Evolutionary conservation across 345 rosid genomes (phyloP).

Genomic region (Eucalyptus brandiana): DNA sequence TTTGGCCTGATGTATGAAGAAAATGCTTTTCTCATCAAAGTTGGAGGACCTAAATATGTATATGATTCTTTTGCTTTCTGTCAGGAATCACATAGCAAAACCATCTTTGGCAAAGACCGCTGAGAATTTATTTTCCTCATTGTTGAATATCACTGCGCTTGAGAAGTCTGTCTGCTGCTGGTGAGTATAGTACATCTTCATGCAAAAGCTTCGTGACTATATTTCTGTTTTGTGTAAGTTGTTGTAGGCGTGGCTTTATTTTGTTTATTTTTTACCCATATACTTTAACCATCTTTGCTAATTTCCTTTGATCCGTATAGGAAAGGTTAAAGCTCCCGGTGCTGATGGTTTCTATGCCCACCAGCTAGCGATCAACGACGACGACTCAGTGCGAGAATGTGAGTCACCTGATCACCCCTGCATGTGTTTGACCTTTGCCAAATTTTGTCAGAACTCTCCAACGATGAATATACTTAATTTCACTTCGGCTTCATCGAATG

Average conservation of each 20-base stretch:
- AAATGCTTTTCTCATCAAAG: not conserved
- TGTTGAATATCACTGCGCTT: conserved; percentile 56
- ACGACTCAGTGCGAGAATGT: not conserved
- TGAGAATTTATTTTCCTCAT: conserved; percentile 74
- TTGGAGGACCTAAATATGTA: not conserved
- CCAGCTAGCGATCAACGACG: not conserved
- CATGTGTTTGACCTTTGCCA: too few relatives aligned
- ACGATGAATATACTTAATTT: too few relatives aligned
- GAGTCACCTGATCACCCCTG: too few relatives aligned
- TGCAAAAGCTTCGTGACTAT: conserved; percentile 93
- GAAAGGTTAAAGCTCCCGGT: not conserved
- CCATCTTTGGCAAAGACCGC: conserved; percentile 42
- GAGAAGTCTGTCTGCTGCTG: conserved; percentile 62
- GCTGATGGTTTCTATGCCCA: conserved; percentile 7
- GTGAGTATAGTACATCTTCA: conserved; percentile 78
- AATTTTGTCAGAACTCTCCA: rapidly evolving
- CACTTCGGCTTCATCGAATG: too few relatives aligned
- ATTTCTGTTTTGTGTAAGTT: conserved; percentile 81
- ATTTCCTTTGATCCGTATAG: not conserved
- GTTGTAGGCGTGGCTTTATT: conserved; percentile 67
- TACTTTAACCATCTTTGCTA: not conserved
- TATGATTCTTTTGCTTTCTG: not conserved
- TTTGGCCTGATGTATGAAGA: not conserved
- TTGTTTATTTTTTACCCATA: not conserved
- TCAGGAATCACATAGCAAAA: conserved; percentile 71